phyloP scores from a whole-genome alignment of 768 basidiomycete genomes.

The Tylopilus intermedius region DNA sequence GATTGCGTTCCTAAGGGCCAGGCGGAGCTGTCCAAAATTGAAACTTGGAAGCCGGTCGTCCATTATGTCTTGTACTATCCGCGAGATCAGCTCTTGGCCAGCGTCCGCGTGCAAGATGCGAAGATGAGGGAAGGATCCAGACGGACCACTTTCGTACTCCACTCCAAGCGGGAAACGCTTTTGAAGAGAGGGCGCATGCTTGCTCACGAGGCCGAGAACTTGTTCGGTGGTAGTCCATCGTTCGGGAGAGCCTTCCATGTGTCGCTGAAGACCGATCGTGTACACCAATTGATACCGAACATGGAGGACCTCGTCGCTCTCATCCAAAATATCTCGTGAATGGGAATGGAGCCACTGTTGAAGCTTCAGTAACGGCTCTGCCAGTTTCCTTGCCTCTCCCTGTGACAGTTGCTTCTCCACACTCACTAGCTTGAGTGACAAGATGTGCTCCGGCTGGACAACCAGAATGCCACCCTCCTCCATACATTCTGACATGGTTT shows the following conservation, averaged over 20 bases:
- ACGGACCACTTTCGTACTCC: constrained; percentile 11
- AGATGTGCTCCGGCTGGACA: constrained; percentile 48
- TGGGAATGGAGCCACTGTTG: constrained; percentile 24
- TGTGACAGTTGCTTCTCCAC: constrained; percentile 32
- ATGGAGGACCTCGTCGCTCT: constrained; percentile 24
- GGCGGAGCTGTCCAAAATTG: constrained; percentile 11
- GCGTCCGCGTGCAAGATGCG: constrained; percentile 18
- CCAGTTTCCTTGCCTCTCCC: not conserved
- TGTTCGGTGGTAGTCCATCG: not conserved
- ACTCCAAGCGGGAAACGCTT: constrained; percentile 4
- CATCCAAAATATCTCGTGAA: constrained; percentile 25
- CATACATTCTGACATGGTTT: constrained; percentile 37
- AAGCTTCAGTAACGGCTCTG: constrained; percentile 21
- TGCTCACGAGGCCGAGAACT: constrained; percentile 11
- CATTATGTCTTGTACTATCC: constrained; percentile 14
- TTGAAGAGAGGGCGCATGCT: constrained; percentile 11
- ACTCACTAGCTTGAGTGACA: constrained; percentile 46
- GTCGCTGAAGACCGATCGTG: constrained; percentile 22
- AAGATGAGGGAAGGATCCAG: constrained; percentile 20
- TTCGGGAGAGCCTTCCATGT: constrained; percentile 6
- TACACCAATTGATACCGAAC: not conserved
- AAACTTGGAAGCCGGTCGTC: constrained; percentile 12
- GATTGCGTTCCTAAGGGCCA: constrained; percentile 4
- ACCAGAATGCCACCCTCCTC: constrained; percentile 40
- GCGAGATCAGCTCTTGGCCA: constrained; percentile 11